A percentile compares a stretch with the other conserved stretches of the same genome.
These are phyloP conservation scores for Lobulomyces angularis DNA, from an alignment of 192 early-diverging fungal genomes.

Conservation along the genomic window DNA sequence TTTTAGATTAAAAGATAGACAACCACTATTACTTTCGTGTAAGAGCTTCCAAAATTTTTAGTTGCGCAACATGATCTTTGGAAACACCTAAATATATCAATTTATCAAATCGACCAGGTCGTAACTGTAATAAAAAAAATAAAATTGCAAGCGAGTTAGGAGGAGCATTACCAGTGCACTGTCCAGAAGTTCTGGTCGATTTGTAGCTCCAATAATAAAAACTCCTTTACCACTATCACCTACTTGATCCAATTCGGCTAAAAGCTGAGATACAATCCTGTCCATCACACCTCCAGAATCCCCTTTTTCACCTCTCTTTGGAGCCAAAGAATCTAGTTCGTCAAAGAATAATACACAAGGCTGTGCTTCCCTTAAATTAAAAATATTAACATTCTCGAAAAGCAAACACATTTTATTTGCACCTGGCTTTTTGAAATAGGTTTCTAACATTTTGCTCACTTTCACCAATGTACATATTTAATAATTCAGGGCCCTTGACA, in stretches of 20 bases:
- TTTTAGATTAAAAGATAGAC: conserved; percentile 1
- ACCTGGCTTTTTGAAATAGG: conserved; percentile 90
- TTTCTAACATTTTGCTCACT: conserved; percentile 93
- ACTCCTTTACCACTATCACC: conserved; percentile 46
- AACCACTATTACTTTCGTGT: conserved; percentile 61
- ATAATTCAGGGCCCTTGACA: conserved; percentile 93
- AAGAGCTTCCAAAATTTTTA: conserved; percentile 80
- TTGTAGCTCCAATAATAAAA: conserved; percentile 98
- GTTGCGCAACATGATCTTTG: conserved; percentile 71
- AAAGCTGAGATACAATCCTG: conserved; percentile 88
- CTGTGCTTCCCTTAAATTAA: conserved; percentile 90
- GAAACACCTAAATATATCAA: conserved; percentile 93
- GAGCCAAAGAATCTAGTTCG: conserved; percentile 95
- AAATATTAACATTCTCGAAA: no score
- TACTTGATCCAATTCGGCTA: conserved; percentile 96
- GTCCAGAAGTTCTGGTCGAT: conserved; percentile 93
- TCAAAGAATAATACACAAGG: conserved; percentile 99
- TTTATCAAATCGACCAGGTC: conserved; percentile 71
- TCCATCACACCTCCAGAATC: conserved; percentile 99
- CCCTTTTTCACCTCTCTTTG: conserved; percentile 94
- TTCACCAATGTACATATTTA: conserved; percentile 99
- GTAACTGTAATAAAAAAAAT: conserved; percentile 4
- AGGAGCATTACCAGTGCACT: conserved; percentile 54
- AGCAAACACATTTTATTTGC: no score
- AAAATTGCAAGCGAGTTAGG: conserved; percentile 2